Percentiles rank a stretch among this genome's conserved stretches.
phyloP scores from a whole-genome alignment of 1,139 yeast genomes.

The Taphrina betulina region DNA sequence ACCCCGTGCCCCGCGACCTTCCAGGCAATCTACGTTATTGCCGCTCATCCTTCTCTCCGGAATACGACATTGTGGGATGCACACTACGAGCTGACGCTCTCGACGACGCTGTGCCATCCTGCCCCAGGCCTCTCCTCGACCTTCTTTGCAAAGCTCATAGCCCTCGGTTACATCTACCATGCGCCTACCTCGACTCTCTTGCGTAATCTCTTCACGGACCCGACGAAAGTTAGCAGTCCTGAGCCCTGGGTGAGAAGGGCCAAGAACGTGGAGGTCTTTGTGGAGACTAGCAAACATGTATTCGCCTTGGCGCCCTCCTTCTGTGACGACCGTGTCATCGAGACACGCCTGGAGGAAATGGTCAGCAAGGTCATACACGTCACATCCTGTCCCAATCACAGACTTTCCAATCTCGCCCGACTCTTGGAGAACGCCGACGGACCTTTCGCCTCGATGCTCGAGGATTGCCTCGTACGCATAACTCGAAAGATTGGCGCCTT shows the following conservation, averaged over 20 bases:
- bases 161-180: slow-evolving; percentile 22
- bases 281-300: slow-evolving; percentile 14
- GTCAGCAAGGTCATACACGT: slow-evolving; percentile 14
- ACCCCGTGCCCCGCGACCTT: slow-evolving; percentile 10
- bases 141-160: slow-evolving; percentile 10
- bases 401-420: slow-evolving; percentile 9
- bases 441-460: slow-evolving; percentile 9
- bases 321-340: slow-evolving; percentile 16
- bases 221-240: slow-evolving; percentile 6
- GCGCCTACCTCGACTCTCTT: slow-evolving; percentile 9
- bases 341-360: slow-evolving; percentile 19
- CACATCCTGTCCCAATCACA: slow-evolving; percentile 18
- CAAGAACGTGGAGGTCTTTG: slow-evolving; percentile 19
- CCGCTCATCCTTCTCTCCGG: slow-evolving; percentile 17
- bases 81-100: slow-evolving; percentile 26
- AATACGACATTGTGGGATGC: slow-evolving; percentile 23
- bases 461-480: slow-evolving; percentile 6
- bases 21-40: slow-evolving; percentile 23
- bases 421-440: slow-evolving; percentile 6
- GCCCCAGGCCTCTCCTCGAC: slow-evolving; percentile 7
- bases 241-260: slow-evolving; percentile 23
- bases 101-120: slow-evolving; percentile 10
- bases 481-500: slow-evolving; percentile 14
- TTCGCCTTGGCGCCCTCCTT: not conserved
- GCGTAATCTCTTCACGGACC: slow-evolving; percentile 16